phyloP scores from a whole-genome alignment of 352 stramenopile genomes.

The Phytopythium mirpurense region DNA sequence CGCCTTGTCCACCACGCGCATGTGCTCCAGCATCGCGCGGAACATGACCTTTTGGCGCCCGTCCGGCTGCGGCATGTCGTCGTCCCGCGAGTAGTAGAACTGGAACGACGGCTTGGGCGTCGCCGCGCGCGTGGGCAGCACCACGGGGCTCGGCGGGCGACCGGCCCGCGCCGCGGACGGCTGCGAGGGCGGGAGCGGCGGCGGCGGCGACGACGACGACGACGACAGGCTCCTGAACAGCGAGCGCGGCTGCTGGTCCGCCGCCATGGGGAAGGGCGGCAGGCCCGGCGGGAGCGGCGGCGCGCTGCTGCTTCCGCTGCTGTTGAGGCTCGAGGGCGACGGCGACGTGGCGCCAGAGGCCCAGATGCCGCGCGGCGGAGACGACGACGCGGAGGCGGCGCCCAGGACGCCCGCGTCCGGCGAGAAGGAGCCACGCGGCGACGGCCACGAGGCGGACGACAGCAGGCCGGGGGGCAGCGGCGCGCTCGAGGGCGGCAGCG shows the following conservation, averaged over 20 bases:
- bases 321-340: background rate
- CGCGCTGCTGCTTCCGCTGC: background rate
- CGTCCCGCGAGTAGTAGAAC: slow-evolving; percentile 30
- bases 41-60: slow-evolving; percentile 31
- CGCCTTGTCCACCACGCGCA: slow-evolving; percentile 36
- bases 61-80: slow-evolving; percentile 13
- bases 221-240: background rate
- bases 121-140: slow-evolving; percentile 14
- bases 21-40: slow-evolving; percentile 47
- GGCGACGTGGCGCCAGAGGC: background rate
- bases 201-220: background rate
- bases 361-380: slow-evolving; percentile 7
- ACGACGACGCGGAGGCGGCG: background rate
- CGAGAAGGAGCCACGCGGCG: slow-evolving; percentile 1
- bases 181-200: slow-evolving; percentile 2
- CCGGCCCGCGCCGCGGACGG: background rate
- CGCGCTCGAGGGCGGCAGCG: background rate
- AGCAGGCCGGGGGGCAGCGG: background rate
- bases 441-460: slow-evolving; percentile 3
- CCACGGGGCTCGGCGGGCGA: slow-evolving; percentile 5
- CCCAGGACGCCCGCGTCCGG: background rate
- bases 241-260: background rate
- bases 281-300: background rate
- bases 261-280: background rate
- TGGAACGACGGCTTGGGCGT: slow-evolving; percentile 18